Percentiles rank a stretch among this genome's conserved stretches.
These are phyloP conservation scores for Pyropia yezoensis DNA, from an alignment of 23 red algal genomes.

Conservation along the genomic window DNA sequence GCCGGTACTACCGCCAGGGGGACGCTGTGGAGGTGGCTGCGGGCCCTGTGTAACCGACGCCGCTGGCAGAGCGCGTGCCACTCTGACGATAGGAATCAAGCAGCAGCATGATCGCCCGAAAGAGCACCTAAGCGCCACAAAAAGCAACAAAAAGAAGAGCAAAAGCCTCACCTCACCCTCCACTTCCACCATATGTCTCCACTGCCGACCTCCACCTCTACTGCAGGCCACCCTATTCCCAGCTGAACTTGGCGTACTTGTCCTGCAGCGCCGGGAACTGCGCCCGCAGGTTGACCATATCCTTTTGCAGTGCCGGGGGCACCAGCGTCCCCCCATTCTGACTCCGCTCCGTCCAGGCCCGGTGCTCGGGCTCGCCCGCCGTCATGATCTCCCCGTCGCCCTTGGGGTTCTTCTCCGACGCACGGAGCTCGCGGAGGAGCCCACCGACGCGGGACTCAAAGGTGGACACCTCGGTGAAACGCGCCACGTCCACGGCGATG, in stretches of 20 bases:
- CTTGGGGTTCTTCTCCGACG: slow-evolving; percentile 43
- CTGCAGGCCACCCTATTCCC: neutral
- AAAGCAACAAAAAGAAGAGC: no score
- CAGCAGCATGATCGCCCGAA: no score
- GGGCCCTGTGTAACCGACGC: no score
- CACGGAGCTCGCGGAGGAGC: slow-evolving; percentile 29
- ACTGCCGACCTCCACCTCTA: no score
- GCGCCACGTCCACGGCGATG: slow-evolving; percentile 51
- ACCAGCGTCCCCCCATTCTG: slow-evolving; percentile 28
- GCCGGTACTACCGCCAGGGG: no score
- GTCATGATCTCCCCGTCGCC: slow-evolving; percentile 46
- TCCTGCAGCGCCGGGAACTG: slow-evolving; percentile 10
- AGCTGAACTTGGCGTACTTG: slow-evolving; percentile 58
- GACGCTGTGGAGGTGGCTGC: no score
- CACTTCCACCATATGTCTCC: no score
- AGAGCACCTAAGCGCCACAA: no score
- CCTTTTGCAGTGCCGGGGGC: slow-evolving; percentile 48
- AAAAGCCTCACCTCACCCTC: no score
- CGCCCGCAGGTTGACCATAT: slow-evolving; percentile 38
- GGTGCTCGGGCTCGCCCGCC: slow-evolving; percentile 37
- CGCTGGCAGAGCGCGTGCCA: no score
- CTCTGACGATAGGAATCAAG: no score
- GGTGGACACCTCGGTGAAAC: slow-evolving; percentile 24
- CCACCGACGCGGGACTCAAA: slow-evolving; percentile 30
- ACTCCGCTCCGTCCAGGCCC: slow-evolving; percentile 23